These are phyloP conservation scores for Cinchona pubescens DNA, from an alignment of 257 asterid genomes.

Conservation along the genomic window DNA sequence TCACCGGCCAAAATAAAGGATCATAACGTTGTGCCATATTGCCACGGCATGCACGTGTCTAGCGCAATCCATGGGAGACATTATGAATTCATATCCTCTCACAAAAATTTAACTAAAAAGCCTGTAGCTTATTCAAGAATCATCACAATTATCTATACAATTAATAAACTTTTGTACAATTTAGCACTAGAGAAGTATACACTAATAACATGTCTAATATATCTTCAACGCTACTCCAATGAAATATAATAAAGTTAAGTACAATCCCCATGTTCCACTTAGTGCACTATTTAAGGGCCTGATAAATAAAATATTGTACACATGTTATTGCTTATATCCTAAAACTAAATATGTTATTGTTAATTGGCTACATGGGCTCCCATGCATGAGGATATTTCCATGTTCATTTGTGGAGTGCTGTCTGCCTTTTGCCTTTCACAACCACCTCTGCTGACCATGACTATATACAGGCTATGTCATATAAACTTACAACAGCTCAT, in stretches of 20 bases:
- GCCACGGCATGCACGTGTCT: conserved; percentile 35
- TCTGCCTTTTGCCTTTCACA: conserved; percentile 27
- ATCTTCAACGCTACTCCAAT: conserved; percentile 38
- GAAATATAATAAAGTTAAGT: background rate
- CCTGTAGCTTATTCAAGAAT: background rate
- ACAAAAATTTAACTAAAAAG: background rate
- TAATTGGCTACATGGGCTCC: conserved; percentile 37
- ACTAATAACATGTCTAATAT: background rate
- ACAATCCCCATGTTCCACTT: conserved; percentile 7
- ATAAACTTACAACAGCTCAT: no score
- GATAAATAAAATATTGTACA: background rate
- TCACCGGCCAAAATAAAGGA: conserved; percentile 10
- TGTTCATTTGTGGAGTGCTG: conserved; percentile 34
- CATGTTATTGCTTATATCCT: background rate
- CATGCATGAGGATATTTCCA: conserved; percentile 55
- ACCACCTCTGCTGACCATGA: conserved; percentile 13
- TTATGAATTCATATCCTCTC: conserved; percentile 12
- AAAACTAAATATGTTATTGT: background rate
- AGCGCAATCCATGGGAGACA: conserved; percentile 27
- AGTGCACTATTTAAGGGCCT: background rate
- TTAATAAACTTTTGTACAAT: background rate
- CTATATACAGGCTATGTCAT: no score
- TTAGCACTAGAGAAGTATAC: conserved; percentile 7
- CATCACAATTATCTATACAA: background rate
- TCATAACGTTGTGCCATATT: background rate